Percentiles rank a stretch among this genome's conserved stretches.
phyloP scores from a whole-genome alignment of 1,284 basidiomycete genomes.

The Phylloboletellus chloephorus region DNA sequence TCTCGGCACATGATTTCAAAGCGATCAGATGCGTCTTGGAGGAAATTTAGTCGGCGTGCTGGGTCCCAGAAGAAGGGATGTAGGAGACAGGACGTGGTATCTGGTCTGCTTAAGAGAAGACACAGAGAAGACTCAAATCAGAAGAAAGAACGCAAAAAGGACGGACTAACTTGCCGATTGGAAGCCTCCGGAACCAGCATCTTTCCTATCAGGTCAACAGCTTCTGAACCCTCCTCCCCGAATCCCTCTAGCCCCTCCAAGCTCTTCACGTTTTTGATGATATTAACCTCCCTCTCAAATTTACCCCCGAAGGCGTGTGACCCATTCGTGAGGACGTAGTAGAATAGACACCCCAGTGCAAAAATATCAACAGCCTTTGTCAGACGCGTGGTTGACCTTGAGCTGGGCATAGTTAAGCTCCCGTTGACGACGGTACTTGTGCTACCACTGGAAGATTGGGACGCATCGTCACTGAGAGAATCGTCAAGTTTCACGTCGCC shows the following conservation, averaged over 20 bases:
- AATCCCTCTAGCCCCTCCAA: slow-evolving; percentile 69
- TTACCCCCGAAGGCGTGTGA: slow-evolving; percentile 88
- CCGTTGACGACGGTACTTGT: slow-evolving; percentile 42
- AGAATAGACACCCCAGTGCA: slow-evolving; percentile 88
- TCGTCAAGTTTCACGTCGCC: slow-evolving; percentile 90
- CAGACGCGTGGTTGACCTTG: slow-evolving; percentile 53
- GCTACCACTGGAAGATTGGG: slow-evolving; percentile 64
- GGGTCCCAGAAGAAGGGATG: slow-evolving; percentile 98
- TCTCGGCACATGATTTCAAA: slow-evolving; percentile 98
- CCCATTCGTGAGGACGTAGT: slow-evolving; percentile 84
- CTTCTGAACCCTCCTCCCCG: slow-evolving; percentile 90
- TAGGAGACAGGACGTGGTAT: slow-evolving; percentile 78
- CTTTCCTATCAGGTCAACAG: slow-evolving; percentile 65
- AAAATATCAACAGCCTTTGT: slow-evolving; percentile 95
- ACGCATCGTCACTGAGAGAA: slow-evolving; percentile 55
- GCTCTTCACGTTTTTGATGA: slow-evolving; percentile 72
- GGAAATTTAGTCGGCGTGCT: slow-evolving; percentile 79
- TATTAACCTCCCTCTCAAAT: slow-evolving; percentile 89
- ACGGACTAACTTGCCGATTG: slow-evolving; percentile 49
- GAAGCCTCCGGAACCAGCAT: slow-evolving; percentile 77
- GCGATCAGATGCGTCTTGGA: slow-evolving; percentile 95
- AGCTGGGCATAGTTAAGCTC: slow-evolving; percentile 14
- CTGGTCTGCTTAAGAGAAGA: slow-evolving; percentile 53
- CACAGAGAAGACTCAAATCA: slow-evolving; percentile 3
- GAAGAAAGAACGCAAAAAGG: not conserved